Percentiles rank a stretch among this genome's conserved stretches.
These are phyloP conservation scores for Cynara cardunculus DNA, from an alignment of 129 eudicot genomes.

Conservation along the genomic window DNA sequence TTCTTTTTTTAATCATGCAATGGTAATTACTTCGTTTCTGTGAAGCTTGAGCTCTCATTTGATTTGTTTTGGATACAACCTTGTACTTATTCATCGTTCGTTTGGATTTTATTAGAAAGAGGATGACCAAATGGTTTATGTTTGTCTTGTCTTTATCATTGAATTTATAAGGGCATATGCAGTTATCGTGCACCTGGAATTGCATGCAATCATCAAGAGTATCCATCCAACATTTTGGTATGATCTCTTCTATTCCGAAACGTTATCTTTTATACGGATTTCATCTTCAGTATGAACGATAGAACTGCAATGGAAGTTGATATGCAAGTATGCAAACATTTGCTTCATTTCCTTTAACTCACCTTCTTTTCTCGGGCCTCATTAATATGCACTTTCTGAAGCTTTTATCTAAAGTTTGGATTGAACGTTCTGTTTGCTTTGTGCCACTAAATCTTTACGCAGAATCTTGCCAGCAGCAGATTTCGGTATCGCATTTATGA, in stretches of 20 bases:
- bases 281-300: neutral
- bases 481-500: conserved; percentile 66
- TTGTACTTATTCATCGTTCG: conserved; percentile 5
- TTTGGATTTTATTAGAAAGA: neutral
- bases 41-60: conserved; percentile 8
- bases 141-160: conserved; percentile 3
- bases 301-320: neutral
- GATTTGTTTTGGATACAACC: conserved; percentile 9
- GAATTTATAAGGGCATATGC: neutral
- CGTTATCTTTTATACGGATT: neutral
- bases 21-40: neutral
- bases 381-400: neutral
- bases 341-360: neutral
- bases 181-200: neutral
- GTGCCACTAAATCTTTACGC: conserved; percentile 54
- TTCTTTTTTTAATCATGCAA: neutral
- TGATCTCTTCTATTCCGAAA: neutral
- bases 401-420: conserved; percentile 42
- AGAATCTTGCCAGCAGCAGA: conserved; percentile 80
- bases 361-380: neutral
- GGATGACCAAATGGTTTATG: conserved; percentile 1
- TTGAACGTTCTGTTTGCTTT: conserved; percentile 29
- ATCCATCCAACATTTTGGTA: neutral
- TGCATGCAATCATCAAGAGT: neutral
- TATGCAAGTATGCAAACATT: neutral